Evolutionary conservation across 106 monocot genomes (phyloP), one percentile per base, ranked within the genome.

Genomic region (Phalaenopsis equestris): DNA sequence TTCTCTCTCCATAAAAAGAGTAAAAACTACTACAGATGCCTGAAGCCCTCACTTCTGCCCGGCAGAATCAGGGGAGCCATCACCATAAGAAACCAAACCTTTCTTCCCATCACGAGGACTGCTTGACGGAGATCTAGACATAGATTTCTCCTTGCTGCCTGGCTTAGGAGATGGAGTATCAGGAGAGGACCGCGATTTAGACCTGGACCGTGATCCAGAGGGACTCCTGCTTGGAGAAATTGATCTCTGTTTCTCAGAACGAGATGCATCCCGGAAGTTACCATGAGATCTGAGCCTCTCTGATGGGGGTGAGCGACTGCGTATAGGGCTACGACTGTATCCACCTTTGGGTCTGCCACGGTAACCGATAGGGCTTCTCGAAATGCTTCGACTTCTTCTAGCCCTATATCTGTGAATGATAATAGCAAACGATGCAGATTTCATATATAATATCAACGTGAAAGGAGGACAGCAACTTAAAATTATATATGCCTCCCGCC

Each of bases 41-140:
- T 65, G 23, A 65, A 70, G 4, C 48, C 19, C 15, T 77, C 80
- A 87, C 67, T 87, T 83, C 30, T 56, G 81, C 57, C 84, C 84
- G 45, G 81, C 83, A 80, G 83, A 87, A 64, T 88, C 88, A 6
- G 96, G 91, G 43, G 96, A 93, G 2, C 43, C 94, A 81, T 95
- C 95, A 8, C 93, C 99, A 75, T 99, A 99, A 9, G 99, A 90
- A 18, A 99, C 99, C 80, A 99, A 80, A 6, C 70, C 93, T 45
- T 89, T 89, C 82, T 92, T 92, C 42, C 82, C 87, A 58, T 82
- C 88, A 9, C 42, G 16, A 42, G 89, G 83, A 57, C 89, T 90
- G 82, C 79, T 88, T 61, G 93, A 91, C 8, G 86, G 87, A 6
- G 97, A 94, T 43, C 84, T 73, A 6, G 82, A 82, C 36, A 41